Base-by-base conservation (phyloP, 108 stramenopile genomes). In the Nitzschia sp. region DNA sequence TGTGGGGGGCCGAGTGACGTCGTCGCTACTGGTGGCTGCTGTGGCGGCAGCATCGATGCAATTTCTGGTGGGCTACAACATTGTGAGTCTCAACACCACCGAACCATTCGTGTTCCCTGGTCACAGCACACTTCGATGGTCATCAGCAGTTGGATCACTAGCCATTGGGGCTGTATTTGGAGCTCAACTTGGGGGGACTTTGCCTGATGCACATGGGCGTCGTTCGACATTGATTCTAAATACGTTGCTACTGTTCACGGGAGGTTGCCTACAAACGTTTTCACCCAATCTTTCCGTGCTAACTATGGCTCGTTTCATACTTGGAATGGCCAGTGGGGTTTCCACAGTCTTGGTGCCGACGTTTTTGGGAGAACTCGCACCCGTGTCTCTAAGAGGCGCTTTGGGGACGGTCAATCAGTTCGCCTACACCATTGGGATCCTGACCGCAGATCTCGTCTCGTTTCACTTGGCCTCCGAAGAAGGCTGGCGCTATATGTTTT, bases 301-400 rank as follows among this genome's bases (percentile, higher is more conserved):
- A 11, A 83, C 66, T 50, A 15, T 68, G 71, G 83, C 75, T 20
- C 83, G 94, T 10, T 80, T 89, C 25, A 54, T 90, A 15, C 48
- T 83, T 21, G 94, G 94, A 62, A 60, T 93, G 40, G 91, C 88
- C 37, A 75, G 77, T 56, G 94, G 94, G 10, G 66, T 79, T 26
- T 73, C 84, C 8, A 76, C 80, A 6, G 91, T 93, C 14, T 51
- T 93, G 9, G 75, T 85, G 7, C 94, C 91, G 15, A 73, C 91
- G 1, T 92, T 90, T 62, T 72, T 95, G 24, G 88, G 90, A 2
- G 94, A 95, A 56, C 64, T 93, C 7, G 83, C 90, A 41, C 90
- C 89, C 5, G 86, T 84, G 24, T 75, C 76, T 3, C 48, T 93
- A 9, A 79, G 92, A 17, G 91, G 94, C 3, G 73, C 90, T 17